These are phyloP conservation scores for Kondoa subrosea DNA, from an alignment of 768 basidiomycete species.

Conservation along the genomic window DNA sequence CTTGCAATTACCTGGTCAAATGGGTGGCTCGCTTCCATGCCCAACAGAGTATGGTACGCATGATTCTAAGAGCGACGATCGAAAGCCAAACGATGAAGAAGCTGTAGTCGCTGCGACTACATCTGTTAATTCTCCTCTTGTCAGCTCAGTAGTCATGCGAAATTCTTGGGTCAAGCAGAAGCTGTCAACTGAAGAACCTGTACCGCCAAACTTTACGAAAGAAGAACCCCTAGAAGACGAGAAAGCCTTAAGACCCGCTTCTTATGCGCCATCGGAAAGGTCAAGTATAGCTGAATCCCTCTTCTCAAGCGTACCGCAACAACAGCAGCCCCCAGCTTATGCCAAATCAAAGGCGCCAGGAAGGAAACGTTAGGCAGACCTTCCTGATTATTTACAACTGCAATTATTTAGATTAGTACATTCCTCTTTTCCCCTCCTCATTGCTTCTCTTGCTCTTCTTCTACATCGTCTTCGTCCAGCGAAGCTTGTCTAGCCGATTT, in stretches of 20 bases:
- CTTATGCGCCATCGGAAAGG: not conserved
- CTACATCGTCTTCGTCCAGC: no score
- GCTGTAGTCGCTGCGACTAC: not conserved
- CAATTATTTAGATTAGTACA: no score
- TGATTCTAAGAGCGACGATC: not conserved
- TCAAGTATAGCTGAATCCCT: not conserved
- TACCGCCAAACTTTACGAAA: not conserved
- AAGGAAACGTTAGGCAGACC: no score
- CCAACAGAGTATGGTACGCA: no score
- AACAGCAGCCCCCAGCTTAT: no score
- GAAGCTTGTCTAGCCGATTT: not conserved
- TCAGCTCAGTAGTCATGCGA: not conserved
- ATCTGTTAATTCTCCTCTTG: not conserved
- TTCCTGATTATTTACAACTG: no score
- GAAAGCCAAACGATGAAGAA: not conserved
- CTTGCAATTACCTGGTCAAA: not conserved
- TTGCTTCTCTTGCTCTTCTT: no score
- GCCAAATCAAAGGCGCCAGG: no score
- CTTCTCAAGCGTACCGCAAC: no score
- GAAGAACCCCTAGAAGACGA: not conserved
- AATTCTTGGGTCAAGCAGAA: not conserved
- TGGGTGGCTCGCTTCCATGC: no score
- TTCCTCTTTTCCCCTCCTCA: no score
- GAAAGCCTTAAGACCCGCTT: not conserved
- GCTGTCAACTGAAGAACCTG: not conserved